Conservation (phyloP, 2,329 filamentous ascomycete species). For the Onygenales sp. region DNA sequence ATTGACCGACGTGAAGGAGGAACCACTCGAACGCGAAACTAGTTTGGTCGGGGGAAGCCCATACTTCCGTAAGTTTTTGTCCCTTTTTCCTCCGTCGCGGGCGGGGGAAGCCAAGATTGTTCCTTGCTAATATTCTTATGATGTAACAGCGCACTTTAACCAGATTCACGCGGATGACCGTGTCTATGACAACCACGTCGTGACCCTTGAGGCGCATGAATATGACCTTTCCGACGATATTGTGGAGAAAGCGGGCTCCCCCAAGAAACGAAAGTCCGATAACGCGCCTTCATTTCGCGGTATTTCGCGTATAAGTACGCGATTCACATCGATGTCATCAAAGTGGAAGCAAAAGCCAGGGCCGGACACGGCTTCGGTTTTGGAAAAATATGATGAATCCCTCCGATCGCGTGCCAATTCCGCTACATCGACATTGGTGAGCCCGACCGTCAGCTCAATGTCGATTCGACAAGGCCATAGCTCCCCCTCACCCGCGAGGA, state of each 20-base stretch:
- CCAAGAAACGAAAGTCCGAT: slow-evolving; percentile 45
- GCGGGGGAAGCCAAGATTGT: neutral
- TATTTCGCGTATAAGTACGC: slow-evolving; percentile 55
- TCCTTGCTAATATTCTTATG: slow-evolving; percentile 7
- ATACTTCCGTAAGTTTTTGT: slow-evolving; percentile 60
- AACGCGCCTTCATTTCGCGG: slow-evolving; percentile 33
- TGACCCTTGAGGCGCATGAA: slow-evolving; percentile 22
- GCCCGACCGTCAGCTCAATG: slow-evolving; percentile 24
- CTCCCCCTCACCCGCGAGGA: slow-evolving; percentile 54
- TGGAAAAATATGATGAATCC: slow-evolving; percentile 21
- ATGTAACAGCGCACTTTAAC: slow-evolving; percentile 27
- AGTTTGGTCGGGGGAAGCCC: slow-evolving; percentile 45
- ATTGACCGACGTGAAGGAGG: slow-evolving; percentile 77
- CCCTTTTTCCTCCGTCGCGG: neutral
- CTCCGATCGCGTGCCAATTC: slow-evolving; percentile 34
- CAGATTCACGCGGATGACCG: slow-evolving; percentile 17
- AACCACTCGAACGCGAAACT: slow-evolving; percentile 59
- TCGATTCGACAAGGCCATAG: slow-evolving; percentile 43
- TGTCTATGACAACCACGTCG: slow-evolving; percentile 21
- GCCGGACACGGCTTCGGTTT: slow-evolving; percentile 24
- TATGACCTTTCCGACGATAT: slow-evolving; percentile 52
- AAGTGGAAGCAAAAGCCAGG: slow-evolving; percentile 29
- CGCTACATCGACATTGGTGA: slow-evolving; percentile 29
- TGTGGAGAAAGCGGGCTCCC: slow-evolving; percentile 49
- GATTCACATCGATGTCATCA: slow-evolving; percentile 65